These are phyloP conservation scores for Geranium rotundifolium DNA, from an alignment of 345 rosid genomes.

Conservation along the genomic window DNA sequence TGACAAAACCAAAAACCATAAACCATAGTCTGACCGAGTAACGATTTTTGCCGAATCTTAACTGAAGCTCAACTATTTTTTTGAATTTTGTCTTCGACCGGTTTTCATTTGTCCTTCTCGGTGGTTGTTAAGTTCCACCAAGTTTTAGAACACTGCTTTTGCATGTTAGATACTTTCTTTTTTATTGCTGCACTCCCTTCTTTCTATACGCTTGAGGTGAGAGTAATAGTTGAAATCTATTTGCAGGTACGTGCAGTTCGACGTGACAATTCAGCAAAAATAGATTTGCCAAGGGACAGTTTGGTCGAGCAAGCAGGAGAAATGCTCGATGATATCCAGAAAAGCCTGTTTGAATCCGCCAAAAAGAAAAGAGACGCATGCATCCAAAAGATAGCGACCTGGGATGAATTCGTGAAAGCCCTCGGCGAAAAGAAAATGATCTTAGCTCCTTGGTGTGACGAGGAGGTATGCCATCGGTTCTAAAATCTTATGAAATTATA, in stretches of 20 bases:
- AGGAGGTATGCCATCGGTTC: slow-evolving; percentile 40
- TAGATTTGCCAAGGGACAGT: slow-evolving; percentile 44
- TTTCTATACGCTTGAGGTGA: background rate
- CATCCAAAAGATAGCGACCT: slow-evolving; percentile 48
- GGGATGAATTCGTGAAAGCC: slow-evolving; percentile 79
- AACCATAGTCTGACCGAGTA: too few relatives aligned
- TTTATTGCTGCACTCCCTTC: background rate
- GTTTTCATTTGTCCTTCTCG: too few relatives aligned
- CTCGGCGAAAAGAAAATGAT: slow-evolving; percentile 70
- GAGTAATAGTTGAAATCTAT: slow-evolving; percentile 4
- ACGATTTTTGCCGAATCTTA: too few relatives aligned
- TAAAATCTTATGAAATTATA: background rate
- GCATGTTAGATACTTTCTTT: background rate
- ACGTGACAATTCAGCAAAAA: slow-evolving; percentile 63
- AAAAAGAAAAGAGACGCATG: slow-evolving; percentile 67
- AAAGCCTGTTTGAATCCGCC: slow-evolving; percentile 56
- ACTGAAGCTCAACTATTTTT: too few relatives aligned
- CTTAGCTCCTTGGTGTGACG: slow-evolving; percentile 98
- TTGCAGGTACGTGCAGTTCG: slow-evolving; percentile 78
- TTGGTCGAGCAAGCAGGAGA: slow-evolving; percentile 53
- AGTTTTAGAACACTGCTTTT: background rate
- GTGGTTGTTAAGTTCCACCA: too few relatives aligned
- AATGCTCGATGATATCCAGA: slow-evolving; percentile 50
- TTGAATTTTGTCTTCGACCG: too few relatives aligned
- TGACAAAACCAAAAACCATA: too few relatives aligned